phyloP scores from a whole-genome alignment of 805 yeast genomes.

The Lipomyces yamadae region DNA sequence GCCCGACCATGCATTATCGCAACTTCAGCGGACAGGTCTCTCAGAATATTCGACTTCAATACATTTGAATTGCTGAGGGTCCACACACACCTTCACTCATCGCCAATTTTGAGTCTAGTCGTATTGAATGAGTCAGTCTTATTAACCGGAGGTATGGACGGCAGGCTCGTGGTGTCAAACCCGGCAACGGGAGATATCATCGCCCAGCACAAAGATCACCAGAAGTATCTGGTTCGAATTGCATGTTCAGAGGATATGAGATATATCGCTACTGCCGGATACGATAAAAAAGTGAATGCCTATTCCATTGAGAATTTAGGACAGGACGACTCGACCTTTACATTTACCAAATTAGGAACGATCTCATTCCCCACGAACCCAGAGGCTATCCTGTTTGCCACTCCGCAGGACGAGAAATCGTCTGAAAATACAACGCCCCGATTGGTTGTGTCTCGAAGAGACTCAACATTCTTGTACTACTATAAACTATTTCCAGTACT shows the following conservation, averaged over 20 bases:
- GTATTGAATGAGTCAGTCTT: constrained; percentile 43
- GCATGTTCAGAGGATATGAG: constrained; percentile 47
- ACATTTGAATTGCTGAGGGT: constrained; percentile 27
- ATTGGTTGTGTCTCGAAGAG: constrained; percentile 37
- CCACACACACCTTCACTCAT: constrained; percentile 31
- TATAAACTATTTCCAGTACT: constrained; percentile 31
- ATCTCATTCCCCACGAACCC: constrained; percentile 35
- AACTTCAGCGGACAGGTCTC: constrained; percentile 33
- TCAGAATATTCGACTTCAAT: constrained; percentile 35
- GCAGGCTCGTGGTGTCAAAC: constrained; percentile 47
- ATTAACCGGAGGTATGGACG: constrained; percentile 60
- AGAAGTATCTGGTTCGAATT: constrained; percentile 47
- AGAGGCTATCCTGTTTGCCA: constrained; percentile 32
- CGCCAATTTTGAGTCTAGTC: constrained; percentile 32
- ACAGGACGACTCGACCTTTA: neutral
- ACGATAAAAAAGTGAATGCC: constrained; percentile 38
- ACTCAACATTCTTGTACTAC: constrained; percentile 38
- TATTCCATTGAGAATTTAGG: constrained; percentile 16
- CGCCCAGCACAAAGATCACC: constrained; percentile 47
- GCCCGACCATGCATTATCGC: constrained; percentile 32
- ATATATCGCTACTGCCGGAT: constrained; percentile 49
- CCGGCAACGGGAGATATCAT: constrained; percentile 29
- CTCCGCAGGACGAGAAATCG: neutral
- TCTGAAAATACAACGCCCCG: constrained; percentile 8
- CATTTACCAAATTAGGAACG: constrained; percentile 19